These are phyloP conservation scores for Polygonum maritimum DNA, from an alignment of 148 eudicot genomes.

Conservation along the genomic window DNA sequence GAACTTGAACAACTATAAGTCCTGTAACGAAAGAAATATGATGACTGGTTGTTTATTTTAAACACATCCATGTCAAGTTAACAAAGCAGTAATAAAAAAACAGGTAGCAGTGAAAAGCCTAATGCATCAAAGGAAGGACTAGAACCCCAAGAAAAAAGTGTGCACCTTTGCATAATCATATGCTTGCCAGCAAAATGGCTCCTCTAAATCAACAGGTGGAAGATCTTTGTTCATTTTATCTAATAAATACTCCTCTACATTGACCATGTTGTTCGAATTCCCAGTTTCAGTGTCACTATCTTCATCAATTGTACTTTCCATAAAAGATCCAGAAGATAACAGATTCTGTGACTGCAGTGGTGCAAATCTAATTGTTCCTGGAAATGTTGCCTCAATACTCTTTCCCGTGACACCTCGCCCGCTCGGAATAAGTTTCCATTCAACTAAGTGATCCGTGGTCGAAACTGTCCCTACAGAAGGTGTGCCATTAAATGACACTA, in stretches of 20 bases:
- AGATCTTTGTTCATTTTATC: constrained; percentile 88
- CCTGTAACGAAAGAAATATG: not conserved
- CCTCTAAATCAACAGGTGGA: constrained; percentile 81
- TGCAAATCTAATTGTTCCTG: constrained; percentile 87
- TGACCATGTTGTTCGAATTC: constrained; percentile 43
- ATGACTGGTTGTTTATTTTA: not conserved
- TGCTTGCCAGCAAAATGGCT: constrained; percentile 98
- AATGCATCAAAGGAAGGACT: not conserved
- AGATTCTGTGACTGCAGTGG: constrained; percentile 55
- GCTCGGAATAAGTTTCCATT: constrained; percentile 81
- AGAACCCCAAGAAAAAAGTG: not conserved
- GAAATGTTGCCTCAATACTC: constrained; percentile 89
- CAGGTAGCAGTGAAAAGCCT: not conserved
- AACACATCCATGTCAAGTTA: not conserved
- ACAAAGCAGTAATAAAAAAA: not conserved
- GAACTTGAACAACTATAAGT: not conserved
- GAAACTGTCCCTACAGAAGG: constrained; percentile 91
- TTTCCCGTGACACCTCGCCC: constrained; percentile 81
- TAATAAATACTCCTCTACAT: constrained; percentile 65
- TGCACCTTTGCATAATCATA: constrained; percentile 89
- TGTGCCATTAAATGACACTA: constrained; percentile 68
- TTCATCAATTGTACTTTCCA: constrained; percentile 47
- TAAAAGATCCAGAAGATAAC: constrained; percentile 29
- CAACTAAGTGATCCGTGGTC: constrained; percentile 60
- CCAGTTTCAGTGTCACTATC: constrained; percentile 78